A percentile compares a stretch with the other conserved stretches of the same genome.
phyloP scores from a whole-genome alignment of 768 basidiomycete species.

The Hypholoma fasciculare region DNA sequence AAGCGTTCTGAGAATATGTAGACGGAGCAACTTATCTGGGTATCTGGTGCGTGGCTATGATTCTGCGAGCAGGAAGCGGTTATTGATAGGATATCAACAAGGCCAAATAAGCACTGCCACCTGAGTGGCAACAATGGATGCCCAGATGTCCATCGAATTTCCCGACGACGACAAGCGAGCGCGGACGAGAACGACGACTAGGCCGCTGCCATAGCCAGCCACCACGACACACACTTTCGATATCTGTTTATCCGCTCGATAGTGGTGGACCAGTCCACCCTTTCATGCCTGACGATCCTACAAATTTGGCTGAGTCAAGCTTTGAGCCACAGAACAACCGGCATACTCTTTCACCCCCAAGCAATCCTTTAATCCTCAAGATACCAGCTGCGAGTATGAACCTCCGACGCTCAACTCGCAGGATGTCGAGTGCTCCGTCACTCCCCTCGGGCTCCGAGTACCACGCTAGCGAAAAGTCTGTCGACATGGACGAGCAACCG shows the following conservation, averaged over 20 bases:
- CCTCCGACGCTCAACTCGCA: slow-evolving; percentile 36
- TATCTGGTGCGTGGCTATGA: too few species aligned
- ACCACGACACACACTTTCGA: neutral
- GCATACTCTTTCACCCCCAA: slow-evolving; percentile 7
- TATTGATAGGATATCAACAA: slow-evolving; percentile 13
- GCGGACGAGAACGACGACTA: slow-evolving; percentile 10
- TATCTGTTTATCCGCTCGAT: slow-evolving; percentile 6
- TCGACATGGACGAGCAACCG: slow-evolving; percentile 29
- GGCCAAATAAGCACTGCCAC: slow-evolving; percentile 31
- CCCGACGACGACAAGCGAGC: slow-evolving; percentile 9
- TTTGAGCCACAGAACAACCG: slow-evolving; percentile 10
- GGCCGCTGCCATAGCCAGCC: slow-evolving; percentile 5
- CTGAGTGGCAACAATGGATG: slow-evolving; percentile 13
- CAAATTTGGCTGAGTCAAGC: slow-evolving; percentile 19
- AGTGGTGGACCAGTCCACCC: slow-evolving; percentile 12
- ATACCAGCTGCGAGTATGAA: slow-evolving; percentile 26
- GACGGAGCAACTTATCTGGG: neutral
- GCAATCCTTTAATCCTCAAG: slow-evolving; percentile 22
- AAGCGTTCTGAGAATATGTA: too few species aligned
- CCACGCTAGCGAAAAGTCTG: slow-evolving; percentile 46
- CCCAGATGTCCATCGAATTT: slow-evolving; percentile 14
- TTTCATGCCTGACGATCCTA: slow-evolving; percentile 24
- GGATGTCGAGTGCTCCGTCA: slow-evolving; percentile 36
- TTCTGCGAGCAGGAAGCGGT: neutral
- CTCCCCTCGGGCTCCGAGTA: slow-evolving; percentile 50